Evolutionary conservation across 1,284 basidiomycete genomes (phyloP).

Genomic region (Cryptococcus sp.): DNA sequence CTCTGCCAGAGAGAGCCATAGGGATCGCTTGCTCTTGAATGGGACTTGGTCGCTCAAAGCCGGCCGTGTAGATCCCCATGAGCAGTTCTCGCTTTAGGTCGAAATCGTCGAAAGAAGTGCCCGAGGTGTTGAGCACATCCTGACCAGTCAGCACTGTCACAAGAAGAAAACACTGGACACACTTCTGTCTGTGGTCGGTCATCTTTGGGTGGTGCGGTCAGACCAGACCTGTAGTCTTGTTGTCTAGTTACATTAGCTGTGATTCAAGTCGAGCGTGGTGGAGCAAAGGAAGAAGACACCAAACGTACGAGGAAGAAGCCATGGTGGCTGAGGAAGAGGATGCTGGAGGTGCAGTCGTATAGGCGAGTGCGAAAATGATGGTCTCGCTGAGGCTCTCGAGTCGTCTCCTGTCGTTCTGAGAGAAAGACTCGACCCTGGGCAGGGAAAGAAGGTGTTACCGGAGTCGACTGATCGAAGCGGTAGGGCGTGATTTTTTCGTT

Average conservation of each 20-base stretch:
- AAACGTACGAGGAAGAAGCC: slow-evolving; percentile 43
- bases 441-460: no score
- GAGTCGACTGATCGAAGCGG: no score
- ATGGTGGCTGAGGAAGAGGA: no score
- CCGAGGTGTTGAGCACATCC: slow-evolving; percentile 87
- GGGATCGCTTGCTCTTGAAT: slow-evolving; percentile 98
- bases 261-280: not conserved
- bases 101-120: slow-evolving; percentile 87
- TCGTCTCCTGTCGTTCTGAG: no score
- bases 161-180: no score
- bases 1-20: slow-evolving; percentile 76
- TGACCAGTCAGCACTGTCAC: slow-evolving; percentile 16
- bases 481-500: no score
- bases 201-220: slow-evolving; percentile 85
- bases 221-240: slow-evolving; percentile 44
- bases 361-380: no score
- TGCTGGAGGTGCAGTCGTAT: no score
- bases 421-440: no score
- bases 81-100: slow-evolving; percentile 69
- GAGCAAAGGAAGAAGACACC: not conserved
- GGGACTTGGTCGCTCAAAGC: slow-evolving; percentile 92
- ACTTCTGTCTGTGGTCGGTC: slow-evolving; percentile 82
- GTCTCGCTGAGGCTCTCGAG: no score
- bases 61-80: slow-evolving; percentile 94
- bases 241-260: not conserved